These are phyloP conservation scores for Umbelopsis vinacea DNA, from an alignment of 192 early-diverging fungal genomes.

Conservation along the genomic window DNA sequence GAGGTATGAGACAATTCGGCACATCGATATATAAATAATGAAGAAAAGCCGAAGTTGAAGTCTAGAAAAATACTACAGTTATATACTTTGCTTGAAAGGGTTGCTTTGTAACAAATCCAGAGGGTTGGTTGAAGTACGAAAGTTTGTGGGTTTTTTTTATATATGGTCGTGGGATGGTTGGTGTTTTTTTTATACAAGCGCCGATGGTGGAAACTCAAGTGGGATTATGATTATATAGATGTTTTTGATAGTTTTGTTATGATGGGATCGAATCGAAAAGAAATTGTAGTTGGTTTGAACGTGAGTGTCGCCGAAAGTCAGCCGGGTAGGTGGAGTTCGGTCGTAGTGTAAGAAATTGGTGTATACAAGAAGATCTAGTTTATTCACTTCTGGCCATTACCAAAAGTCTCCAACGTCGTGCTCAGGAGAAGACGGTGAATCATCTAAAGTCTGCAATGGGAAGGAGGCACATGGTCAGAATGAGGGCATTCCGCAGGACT, in stretches of 20 bases:
- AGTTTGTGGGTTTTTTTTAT: background rate
- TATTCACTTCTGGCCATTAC: background rate
- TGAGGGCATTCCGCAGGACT: background rate
- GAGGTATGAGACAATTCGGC: background rate
- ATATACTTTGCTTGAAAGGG: background rate
- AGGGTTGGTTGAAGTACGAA: background rate
- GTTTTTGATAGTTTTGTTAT: background rate
- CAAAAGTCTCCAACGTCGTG: conserved; percentile 18
- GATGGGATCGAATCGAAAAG: background rate
- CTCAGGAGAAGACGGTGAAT: conserved; percentile 2
- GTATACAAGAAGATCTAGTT: background rate
- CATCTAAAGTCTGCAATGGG: background rate
- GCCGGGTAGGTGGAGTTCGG: background rate
- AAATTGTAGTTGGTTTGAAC: background rate
- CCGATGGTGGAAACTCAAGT: background rate
- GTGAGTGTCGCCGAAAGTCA: background rate
- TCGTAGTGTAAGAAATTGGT: background rate
- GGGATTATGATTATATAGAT: conserved; percentile 3
- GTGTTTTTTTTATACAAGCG: conserved; percentile 8
- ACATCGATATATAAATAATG: background rate
- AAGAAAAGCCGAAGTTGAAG: background rate
- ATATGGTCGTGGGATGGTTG: background rate
- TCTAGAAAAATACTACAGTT: background rate
- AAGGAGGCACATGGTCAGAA: background rate
- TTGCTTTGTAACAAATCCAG: background rate